Base-by-base conservation (phyloP, 192 early-diverging fungal species). In the Gigaspora rosea region DNA sequence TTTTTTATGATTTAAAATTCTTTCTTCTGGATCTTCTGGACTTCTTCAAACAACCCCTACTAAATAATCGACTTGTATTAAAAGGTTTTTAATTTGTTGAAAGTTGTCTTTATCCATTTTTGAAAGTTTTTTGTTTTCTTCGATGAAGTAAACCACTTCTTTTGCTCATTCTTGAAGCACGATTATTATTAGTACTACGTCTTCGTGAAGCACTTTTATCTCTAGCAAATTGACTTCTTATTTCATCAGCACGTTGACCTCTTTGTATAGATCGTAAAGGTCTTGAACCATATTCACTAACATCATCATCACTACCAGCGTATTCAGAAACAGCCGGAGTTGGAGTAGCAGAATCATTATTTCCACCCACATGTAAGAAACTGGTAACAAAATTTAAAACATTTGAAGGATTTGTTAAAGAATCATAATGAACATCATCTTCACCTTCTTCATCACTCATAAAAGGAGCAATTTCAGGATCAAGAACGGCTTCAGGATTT, bases 401-500 rank as follows among this genome's bases (percentile, higher is more conserved):
- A 65, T 81, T 75, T 50, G 81, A 77, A 2, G 85, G 81, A 72
- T 78, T 84, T 3, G 75, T 67, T 80, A 81, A 82, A 0, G 81
- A 76, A 57, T 87, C 86, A 46, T 82, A 82, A 52, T 71, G 62
- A 9, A 79, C 79, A 33, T 86, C 83, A 18, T 86, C 86, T 33
- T 91, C 89, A 16, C 90, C 90, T 33, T 91, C 89, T n/a, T 91
- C 90, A 27, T 91, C 89, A 0, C 81, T 86, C 85, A 84, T 85
- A 67, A 86, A 90, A 0, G 83, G 82, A 11, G 84, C 88, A n/a
- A 90, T 86, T 58, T 90, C 88, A 18, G 87, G 88, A 67, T 90
- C 88, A 11, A 89, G 41, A 2, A 86, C 75, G 16, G 85, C 84
- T 46, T 85, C 84, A 9, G 73, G 73, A 51, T 80, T 69, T 35